These are phyloP conservation scores for Geosmithia putterillii DNA, from an alignment of 2,329 filamentous ascomycete genomes.

Conservation along the genomic window DNA sequence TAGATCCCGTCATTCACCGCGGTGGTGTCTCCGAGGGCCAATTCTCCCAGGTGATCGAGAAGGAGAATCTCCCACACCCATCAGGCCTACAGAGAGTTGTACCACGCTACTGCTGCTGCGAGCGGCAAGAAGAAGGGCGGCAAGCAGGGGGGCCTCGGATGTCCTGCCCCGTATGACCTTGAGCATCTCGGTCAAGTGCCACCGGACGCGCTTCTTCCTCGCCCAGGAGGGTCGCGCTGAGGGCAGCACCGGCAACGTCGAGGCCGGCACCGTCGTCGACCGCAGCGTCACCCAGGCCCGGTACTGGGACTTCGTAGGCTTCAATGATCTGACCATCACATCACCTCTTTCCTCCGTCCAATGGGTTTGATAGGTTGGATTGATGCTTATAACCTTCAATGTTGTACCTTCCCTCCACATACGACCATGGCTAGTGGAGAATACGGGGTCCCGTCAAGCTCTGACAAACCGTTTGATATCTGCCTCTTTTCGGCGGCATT, in stretches of 20 bases:
- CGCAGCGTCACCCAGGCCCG: slow-evolving; percentile 65
- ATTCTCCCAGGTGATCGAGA: slow-evolving; percentile 53
- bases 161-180: slow-evolving; percentile 53
- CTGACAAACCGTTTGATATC: too few species aligned
- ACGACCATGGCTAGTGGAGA: too few species aligned
- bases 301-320: slow-evolving; percentile 78
- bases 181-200: slow-evolving; percentile 75
- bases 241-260: slow-evolving; percentile 50
- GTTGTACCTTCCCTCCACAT: too few species aligned
- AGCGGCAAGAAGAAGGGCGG: slow-evolving; percentile 14
- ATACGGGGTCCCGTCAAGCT: too few species aligned
- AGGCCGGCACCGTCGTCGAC: slow-evolving; percentile 73
- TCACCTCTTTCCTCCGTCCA: too few species aligned
- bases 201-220: slow-evolving; percentile 81
- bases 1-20: slow-evolving; percentile 71
- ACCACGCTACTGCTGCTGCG: slow-evolving; percentile 15
- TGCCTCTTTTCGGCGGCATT: too few species aligned
- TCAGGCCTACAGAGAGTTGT: slow-evolving; percentile 48
- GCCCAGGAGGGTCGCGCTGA: slow-evolving; percentile 31
- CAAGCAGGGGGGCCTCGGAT: neutral
- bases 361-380: too few species aligned
- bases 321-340: too few species aligned
- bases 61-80: slow-evolving; percentile 58
- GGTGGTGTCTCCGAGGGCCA: slow-evolving; percentile 87
- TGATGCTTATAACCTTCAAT: too few species aligned